Base-by-base conservation (phyloP, 2,329 filamentous ascomycete species). In the Aspergillus sergii region DNA sequence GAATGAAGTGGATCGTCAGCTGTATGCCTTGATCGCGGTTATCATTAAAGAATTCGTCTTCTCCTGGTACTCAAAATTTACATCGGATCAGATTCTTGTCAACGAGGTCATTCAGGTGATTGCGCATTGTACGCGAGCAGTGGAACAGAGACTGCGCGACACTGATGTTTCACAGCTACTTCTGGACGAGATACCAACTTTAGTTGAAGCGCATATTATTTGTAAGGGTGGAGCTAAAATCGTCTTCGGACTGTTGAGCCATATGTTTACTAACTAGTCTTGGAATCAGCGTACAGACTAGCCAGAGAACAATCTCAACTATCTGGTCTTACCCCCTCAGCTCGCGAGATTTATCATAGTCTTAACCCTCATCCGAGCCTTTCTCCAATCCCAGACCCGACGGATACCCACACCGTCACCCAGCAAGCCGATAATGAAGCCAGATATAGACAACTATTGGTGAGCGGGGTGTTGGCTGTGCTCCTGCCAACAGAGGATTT, bases 31-130 rank as follows among this genome's bases (percentile, higher is more conserved):
- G 64, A 89, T 99, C 64, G 91, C 95, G 58, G 91, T 98, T 63
- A 88, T 98, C 65, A 84, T 97, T 71, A 89, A 91, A 72, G 93
- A 97, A 68, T 97, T 93, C 76, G 91, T 99, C 43, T 90, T 95
- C 76, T 89, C 88, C 36, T 99, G 95, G 95, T 99, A 99, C 81
- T 85, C 84, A 68, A 94, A 90, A 77, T 95, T 99, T 76, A 97
- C 94, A 1, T 88, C 93, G 4, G 94, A 99, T 78, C 91, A 94
- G 75, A 85, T 88, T 14, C 96, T 99, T 74, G 89, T 95, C 64
- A 89, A 91, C 69, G 94, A 97, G 80, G 86, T 97, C 62, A 85
- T 98, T 59, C 92, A 93, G 73, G 89, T 97, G 68, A 91, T 98
- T 72, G 95, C 94, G 46, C 94, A 98, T 78, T 95, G 92, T 77